Percentiles rank a stretch among this genome's conserved stretches.
These are phyloP conservation scores for Globisporangium takayamanum DNA, from an alignment of 352 stramenopile species.

Conservation along the genomic window DNA sequence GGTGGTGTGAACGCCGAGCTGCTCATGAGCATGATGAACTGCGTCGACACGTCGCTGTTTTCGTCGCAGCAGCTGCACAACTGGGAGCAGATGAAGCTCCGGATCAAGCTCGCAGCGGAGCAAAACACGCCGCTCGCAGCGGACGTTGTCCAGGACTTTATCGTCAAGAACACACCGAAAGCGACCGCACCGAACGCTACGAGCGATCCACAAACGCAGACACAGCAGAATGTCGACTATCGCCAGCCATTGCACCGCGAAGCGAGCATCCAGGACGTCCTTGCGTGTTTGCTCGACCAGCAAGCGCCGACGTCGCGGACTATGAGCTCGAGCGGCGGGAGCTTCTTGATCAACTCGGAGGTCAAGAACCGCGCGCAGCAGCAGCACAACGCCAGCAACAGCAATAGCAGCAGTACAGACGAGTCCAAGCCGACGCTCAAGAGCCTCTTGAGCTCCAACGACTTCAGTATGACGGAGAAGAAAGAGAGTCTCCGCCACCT, in stretches of 20 bases:
- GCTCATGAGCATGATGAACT: constrained; percentile 83
- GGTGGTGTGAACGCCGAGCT: constrained; percentile 54
- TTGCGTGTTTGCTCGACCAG: constrained; percentile 70
- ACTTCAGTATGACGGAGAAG: constrained; percentile 83
- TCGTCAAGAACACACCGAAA: constrained; percentile 36
- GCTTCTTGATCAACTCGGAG: constrained; percentile 52
- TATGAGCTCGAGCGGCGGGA: constrained; percentile 44
- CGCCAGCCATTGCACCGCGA: constrained; percentile 58
- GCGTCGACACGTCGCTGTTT: constrained; percentile 78
- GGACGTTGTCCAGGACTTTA: constrained; percentile 24
- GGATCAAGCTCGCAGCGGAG: constrained; percentile 45
- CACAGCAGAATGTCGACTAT: constrained; percentile 28
- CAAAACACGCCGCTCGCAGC: constrained; percentile 29
- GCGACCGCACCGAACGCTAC: constrained; percentile 6
- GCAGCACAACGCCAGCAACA: neutral
- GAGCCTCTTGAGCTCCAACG: constrained; percentile 73
- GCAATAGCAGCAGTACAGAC: constrained; percentile 3
- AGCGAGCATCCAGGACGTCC: constrained; percentile 71
- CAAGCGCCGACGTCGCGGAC: constrained; percentile 39
- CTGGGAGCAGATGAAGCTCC: constrained; percentile 75
- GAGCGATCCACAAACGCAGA: constrained; percentile 1
- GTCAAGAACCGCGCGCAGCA: constrained; percentile 32
- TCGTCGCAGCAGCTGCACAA: constrained; percentile 62
- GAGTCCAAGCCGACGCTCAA: constrained; percentile 59
- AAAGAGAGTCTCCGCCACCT: constrained; percentile 79